Evolutionary conservation across 1,139 yeast genomes (phyloP).

Genomic region (Debaryomyces sp.): DNA sequence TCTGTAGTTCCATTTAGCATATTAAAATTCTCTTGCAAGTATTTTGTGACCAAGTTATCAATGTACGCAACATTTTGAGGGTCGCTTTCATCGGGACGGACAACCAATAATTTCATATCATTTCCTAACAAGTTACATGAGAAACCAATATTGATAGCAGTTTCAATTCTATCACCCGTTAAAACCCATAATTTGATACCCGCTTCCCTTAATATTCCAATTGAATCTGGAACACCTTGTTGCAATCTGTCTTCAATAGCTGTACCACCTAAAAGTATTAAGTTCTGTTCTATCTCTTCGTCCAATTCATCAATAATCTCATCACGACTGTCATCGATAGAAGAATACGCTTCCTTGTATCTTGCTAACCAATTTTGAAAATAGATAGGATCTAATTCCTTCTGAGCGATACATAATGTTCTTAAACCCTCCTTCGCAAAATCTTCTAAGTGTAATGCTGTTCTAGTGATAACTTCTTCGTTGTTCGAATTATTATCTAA

Average conservation of each 20-base stretch:
- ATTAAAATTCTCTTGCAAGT: slow-evolving; percentile 45
- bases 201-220: slow-evolving; percentile 79
- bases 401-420: slow-evolving; percentile 89
- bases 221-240: slow-evolving; percentile 95
- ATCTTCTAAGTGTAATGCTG: slow-evolving; percentile 83
- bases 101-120: slow-evolving; percentile 82
- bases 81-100: slow-evolving; percentile 45
- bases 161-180: slow-evolving; percentile 97
- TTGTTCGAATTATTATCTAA: slow-evolving; percentile 44
- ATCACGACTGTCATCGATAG: slow-evolving; percentile 77
- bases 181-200: slow-evolving; percentile 97
- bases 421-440: slow-evolving; percentile 97
- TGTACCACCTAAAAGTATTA: slow-evolving; percentile 86
- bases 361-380: slow-evolving; percentile 69
- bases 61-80: slow-evolving; percentile 29
- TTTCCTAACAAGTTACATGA: slow-evolving; percentile 88
- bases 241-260: slow-evolving; percentile 97
- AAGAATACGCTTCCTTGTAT: slow-evolving; percentile 72
- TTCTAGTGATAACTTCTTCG: slow-evolving; percentile 42
- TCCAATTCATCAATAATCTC: slow-evolving; percentile 76
- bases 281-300: slow-evolving; percentile 74
- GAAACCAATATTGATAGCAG: slow-evolving; percentile 96
- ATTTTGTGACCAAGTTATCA: slow-evolving; percentile 37
- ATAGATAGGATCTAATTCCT: slow-evolving; percentile 62
- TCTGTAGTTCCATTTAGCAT: slow-evolving; percentile 28